phyloP scores from a whole-genome alignment of 2,329 filamentous ascomycete species.

The Rutstroemia sydowiana region DNA sequence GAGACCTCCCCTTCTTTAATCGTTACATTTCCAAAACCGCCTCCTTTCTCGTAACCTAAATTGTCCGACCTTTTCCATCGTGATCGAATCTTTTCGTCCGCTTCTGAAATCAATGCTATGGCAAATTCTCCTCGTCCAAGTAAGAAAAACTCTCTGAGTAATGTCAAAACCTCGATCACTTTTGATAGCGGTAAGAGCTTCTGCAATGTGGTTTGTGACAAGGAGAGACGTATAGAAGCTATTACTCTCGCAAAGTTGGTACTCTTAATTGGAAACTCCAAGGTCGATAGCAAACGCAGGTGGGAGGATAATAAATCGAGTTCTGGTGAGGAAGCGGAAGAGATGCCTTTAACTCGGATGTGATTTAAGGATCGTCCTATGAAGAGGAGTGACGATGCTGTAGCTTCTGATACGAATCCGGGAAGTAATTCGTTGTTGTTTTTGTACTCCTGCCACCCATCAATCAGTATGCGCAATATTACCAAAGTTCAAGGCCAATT shows the following conservation, averaged over 20 bases:
- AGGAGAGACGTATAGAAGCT: conserved; percentile 66
- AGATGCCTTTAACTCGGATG: conserved; percentile 52
- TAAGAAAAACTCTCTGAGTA: conserved; percentile 81
- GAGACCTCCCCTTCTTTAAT: conserved; percentile 85
- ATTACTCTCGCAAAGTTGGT: conserved; percentile 65
- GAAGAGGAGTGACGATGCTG: conserved; percentile 79
- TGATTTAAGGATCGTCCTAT: conserved; percentile 86
- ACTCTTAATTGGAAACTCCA: conserved; percentile 68
- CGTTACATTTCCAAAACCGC: conserved; percentile 53
- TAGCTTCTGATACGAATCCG: conserved; percentile 66
- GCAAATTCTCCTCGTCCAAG: conserved; percentile 87
- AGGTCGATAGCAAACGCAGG: conserved; percentile 57
- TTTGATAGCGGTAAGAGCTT: conserved; percentile 70
- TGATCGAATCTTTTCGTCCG: conserved; percentile 69
- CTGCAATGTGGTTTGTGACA: conserved; percentile 79
- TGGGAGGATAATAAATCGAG: conserved; percentile 60
- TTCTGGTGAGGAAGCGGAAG: conserved; percentile 37
- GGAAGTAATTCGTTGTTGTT: conserved; percentile 59
- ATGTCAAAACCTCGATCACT: conserved; percentile 67
- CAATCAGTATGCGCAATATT: not conserved
- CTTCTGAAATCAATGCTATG: conserved; percentile 75
- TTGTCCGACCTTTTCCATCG: conserved; percentile 61
- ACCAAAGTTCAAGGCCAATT: not conserved
- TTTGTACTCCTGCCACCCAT: conserved; percentile 44
- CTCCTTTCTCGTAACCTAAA: conserved; percentile 48